Evolutionary conservation across 2,329 filamentous ascomycete species (phyloP).

Genomic region (Pezicula rhizophila): DNA sequence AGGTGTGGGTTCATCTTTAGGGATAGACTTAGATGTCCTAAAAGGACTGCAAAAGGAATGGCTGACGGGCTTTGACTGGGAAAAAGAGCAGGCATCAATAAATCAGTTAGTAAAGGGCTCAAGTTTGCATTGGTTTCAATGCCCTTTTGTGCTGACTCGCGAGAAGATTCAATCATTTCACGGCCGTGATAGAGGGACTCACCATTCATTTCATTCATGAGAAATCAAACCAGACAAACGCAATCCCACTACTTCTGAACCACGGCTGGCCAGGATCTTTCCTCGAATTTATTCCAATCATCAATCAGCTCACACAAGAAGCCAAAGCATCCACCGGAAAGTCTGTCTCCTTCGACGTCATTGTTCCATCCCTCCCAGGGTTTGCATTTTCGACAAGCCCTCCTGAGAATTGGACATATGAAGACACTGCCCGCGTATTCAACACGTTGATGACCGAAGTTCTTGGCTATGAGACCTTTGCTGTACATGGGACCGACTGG

Average conservation of each 20-base stretch:
- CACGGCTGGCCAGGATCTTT: slow-evolving; percentile 3
- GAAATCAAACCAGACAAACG: background rate
- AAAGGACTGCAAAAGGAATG: too few species aligned
- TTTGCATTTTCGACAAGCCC: background rate
- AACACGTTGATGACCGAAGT: background rate
- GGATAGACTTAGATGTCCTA: too few species aligned
- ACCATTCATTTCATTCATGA: background rate
- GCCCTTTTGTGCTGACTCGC: too few species aligned
- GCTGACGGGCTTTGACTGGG: too few species aligned
- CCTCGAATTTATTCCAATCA: background rate
- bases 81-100: too few species aligned
- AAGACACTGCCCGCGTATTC: background rate
- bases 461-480: background rate
- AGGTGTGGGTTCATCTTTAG: too few species aligned
- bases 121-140: too few species aligned
- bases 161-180: background rate
- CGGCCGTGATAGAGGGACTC: background rate
- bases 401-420: background rate
- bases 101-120: too few species aligned
- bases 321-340: background rate
- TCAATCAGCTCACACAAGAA: background rate
- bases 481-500: background rate
- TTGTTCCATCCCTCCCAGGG: background rate
- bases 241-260: background rate
- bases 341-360: background rate